These are phyloP conservation scores for Scleromitrula shiraiana DNA, from an alignment of 2,329 filamentous ascomycete species.

Conservation along the genomic window DNA sequence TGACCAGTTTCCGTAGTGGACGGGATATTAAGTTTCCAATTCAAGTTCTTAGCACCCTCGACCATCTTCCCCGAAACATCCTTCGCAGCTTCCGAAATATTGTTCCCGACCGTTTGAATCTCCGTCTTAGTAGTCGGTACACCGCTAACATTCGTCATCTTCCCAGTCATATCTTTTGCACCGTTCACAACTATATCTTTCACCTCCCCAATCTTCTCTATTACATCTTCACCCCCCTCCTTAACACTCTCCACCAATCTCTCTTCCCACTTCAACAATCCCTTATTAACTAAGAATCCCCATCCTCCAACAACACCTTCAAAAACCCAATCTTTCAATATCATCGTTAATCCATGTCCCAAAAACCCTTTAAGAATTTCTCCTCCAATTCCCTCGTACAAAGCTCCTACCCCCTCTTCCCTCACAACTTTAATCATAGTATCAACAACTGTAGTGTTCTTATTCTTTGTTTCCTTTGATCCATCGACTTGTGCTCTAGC, in stretches of 20 bases:
- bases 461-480: slow-evolving; percentile 11
- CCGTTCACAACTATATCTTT: not conserved
- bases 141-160: too few relatives aligned
- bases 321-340: slow-evolving; percentile 74
- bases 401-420: slow-evolving; percentile 56
- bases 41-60: not conserved
- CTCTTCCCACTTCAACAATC: slow-evolving; percentile 35
- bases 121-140: not conserved
- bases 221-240: slow-evolving; percentile 16
- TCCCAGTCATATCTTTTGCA: not conserved
- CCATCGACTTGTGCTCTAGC: slow-evolving; percentile 54
- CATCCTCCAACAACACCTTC: too few relatives aligned
- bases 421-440: slow-evolving; percentile 28
- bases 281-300: slow-evolving; percentile 64
- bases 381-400: slow-evolving; percentile 70
- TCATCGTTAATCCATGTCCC: slow-evolving; percentile 78
- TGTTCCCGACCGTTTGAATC: not conserved
- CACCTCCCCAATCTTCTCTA: not conserved
- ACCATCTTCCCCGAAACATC: not conserved
- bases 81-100: not conserved
- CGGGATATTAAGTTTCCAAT: not conserved
- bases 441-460: not conserved
- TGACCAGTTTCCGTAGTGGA: not conserved
- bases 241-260: slow-evolving; percentile 29
- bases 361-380: slow-evolving; percentile 81